Evolutionary conservation across 768 basidiomycete species (phyloP).

Genomic region (Coprinellus micaceus): DNA sequence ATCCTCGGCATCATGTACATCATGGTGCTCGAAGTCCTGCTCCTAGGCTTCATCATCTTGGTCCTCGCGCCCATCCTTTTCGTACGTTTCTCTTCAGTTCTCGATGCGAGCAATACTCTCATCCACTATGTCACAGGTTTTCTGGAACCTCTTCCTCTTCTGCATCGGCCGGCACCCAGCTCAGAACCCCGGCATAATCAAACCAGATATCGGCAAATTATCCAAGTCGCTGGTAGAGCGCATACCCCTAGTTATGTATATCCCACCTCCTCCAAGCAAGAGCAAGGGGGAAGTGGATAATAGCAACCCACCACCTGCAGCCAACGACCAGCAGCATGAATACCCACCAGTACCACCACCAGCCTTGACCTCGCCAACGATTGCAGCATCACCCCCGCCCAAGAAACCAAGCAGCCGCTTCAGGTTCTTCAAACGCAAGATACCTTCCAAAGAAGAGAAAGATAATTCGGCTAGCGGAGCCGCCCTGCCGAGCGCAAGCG

Average conservation of each 20-base stretch:
- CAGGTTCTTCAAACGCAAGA: constrained; percentile 43
- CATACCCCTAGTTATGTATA: constrained; percentile 83
- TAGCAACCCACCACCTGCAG: constrained; percentile 29
- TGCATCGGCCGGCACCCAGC: constrained; percentile 79
- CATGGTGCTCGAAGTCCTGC: constrained; percentile 62
- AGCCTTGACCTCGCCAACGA: constrained; percentile 22
- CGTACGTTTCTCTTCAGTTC: too few relatives aligned
- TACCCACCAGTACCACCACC: constrained; percentile 58
- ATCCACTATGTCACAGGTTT: constrained; percentile 40
- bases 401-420: constrained; percentile 32
- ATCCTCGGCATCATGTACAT: constrained; percentile 79
- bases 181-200: constrained; percentile 68
- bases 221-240: constrained; percentile 67
- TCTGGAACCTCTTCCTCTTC: constrained; percentile 76
- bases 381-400: constrained; percentile 18
- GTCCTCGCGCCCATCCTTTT: constrained; percentile 75
- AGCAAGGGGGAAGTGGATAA: constrained; percentile 24
- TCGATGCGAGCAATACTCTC: constrained; percentile 8
- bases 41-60: constrained; percentile 75
- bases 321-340: constrained; percentile 35
- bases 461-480: neutral
- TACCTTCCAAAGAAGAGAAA: constrained; percentile 17
- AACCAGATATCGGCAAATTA: constrained; percentile 75
- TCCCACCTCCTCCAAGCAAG: constrained; percentile 59
- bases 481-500: constrained; percentile 9